A percentile compares a stretch with the other conserved stretches of the same genome.
phyloP scores from a whole-genome alignment of 31 red algal genomes.

The Odonthalia washingtoniensis region DNA sequence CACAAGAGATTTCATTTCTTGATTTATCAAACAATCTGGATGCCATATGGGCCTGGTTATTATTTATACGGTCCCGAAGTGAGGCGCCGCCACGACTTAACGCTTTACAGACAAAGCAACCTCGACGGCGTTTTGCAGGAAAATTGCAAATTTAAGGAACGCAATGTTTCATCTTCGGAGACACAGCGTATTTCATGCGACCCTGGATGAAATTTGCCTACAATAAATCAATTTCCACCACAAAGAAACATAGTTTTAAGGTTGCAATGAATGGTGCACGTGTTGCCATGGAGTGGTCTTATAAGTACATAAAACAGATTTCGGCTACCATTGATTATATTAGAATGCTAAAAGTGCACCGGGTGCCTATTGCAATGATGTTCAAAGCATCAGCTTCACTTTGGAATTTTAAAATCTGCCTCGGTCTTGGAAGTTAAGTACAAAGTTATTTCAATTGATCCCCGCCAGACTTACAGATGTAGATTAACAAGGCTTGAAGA shows the following conservation, averaged over 20 bases:
- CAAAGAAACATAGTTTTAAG: not conserved
- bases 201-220: not conserved
- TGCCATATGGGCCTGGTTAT: not conserved
- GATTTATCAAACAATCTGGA: too few relatives aligned
- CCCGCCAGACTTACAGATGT: not conserved
- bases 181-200: not conserved
- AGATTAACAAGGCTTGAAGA: not conserved
- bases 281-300: constrained; percentile 13
- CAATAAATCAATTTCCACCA: not conserved
- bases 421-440: not conserved
- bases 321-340: not conserved
- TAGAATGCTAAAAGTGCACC: not conserved
- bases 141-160: not conserved
- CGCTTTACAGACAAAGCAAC: too few relatives aligned
- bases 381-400: not conserved
- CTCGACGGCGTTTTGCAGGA: not conserved
- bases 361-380: not conserved
- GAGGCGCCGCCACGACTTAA: not conserved
- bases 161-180: not conserved
- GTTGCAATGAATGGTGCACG: not conserved
- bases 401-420: constrained; percentile 9
- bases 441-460: not conserved
- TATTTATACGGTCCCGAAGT: not conserved
- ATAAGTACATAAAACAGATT: constrained; percentile 12
- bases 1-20: constrained; percentile 33